Percentiles rank a stretch among this genome's conserved stretches.
Evolutionary conservation across 2,329 filamentous ascomycete genomes (phyloP).

Genomic region (Colletotrichum spaethianum): DNA sequence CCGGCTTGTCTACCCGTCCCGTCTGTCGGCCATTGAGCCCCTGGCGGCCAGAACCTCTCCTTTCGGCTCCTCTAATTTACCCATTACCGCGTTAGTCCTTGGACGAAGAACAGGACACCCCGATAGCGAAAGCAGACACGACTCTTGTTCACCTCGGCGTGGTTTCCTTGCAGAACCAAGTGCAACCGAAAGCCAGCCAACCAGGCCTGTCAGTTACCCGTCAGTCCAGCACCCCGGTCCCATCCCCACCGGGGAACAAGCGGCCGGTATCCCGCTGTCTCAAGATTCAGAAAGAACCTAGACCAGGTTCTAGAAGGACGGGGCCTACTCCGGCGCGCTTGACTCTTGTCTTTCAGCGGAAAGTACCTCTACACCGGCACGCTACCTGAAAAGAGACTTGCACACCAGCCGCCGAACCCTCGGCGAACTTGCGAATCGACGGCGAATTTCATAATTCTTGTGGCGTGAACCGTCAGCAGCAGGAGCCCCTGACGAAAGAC

Average conservation of each 20-base stretch:
- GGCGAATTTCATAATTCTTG: background rate
- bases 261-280: constrained; percentile 37
- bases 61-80: background rate
- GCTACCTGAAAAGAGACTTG: background rate
- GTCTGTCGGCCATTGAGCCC: background rate
- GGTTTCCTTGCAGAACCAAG: background rate
- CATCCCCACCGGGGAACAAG: constrained; percentile 38
- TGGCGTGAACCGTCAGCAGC: constrained; percentile 7
- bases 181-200: constrained; percentile 9
- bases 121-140: constrained; percentile 5
- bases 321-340: constrained; percentile 23
- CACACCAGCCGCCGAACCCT: background rate
- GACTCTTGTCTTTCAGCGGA: constrained; percentile 12
- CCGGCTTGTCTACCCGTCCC: background rate
- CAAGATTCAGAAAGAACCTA: constrained; percentile 36
- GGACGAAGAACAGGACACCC: background rate
- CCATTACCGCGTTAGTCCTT: background rate
- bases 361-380: constrained; percentile 16
- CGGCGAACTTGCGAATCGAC: background rate
- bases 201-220: constrained; percentile 27
- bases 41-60: background rate
- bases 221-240: constrained; percentile 30
- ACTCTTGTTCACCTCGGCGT: constrained; percentile 17
- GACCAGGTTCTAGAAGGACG: constrained; percentile 39
- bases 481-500: constrained; percentile 7